Conservation (phyloP, 2,329 filamentous ascomycete genomes). For the Erysiphe pulchra region DNA sequence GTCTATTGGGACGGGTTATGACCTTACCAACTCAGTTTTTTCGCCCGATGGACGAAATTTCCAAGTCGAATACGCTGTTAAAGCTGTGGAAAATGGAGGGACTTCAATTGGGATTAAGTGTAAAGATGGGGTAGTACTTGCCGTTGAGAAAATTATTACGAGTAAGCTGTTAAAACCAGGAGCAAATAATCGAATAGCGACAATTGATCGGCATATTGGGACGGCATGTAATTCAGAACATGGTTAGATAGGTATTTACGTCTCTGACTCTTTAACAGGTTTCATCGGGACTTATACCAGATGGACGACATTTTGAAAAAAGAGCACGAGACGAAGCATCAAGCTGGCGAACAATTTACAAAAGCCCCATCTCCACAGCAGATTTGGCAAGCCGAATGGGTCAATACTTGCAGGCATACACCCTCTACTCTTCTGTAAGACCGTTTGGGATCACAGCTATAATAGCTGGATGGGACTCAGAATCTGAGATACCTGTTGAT, state of each 20-base stretch:
- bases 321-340: conserved; percentile 83
- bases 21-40: conserved; percentile 98
- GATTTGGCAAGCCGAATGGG: conserved; percentile 85
- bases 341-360: conserved; percentile 81
- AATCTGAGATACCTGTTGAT: conserved; percentile 63
- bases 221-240: conserved; percentile 34
- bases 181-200: conserved; percentile 93
- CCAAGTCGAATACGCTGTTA: conserved; percentile 95
- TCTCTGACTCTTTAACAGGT: conserved; percentile 30
- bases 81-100: conserved; percentile 94
- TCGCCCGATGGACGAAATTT: conserved; percentile 98
- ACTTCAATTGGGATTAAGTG: conserved; percentile 90
- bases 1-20: conserved; percentile 98
- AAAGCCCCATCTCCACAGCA: conserved; percentile 70
- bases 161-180: conserved; percentile 89
- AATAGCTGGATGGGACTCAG: conserved; percentile 77
- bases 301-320: conserved; percentile 84
- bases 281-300: conserved; percentile 79
- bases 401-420: conserved; percentile 90
- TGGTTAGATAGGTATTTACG: neutral
- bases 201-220: conserved; percentile 78
- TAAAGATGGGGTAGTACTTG: conserved; percentile 90
- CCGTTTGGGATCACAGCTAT: conserved; percentile 95
- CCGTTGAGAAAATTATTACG: conserved; percentile 84
- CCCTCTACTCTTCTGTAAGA: conserved; percentile 85